Percentiles rank a stretch among this genome's conserved stretches.
Conservation (phyloP, 1,139 yeast species). For the Scheffersomyces cryptocercus region DNA sequence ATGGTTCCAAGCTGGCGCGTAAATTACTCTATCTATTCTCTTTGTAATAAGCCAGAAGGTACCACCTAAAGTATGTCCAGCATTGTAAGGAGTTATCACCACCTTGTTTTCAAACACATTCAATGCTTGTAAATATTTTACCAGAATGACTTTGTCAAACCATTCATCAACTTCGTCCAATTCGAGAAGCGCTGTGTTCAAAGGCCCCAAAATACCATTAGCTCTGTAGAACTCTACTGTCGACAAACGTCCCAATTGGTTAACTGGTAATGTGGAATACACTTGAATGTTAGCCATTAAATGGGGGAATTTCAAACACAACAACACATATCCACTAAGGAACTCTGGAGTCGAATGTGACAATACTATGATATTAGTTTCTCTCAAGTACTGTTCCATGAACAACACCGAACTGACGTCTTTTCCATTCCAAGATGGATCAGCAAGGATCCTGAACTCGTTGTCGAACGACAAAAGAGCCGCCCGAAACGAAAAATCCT, state of each 20-base stretch:
- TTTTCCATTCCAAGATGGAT: conserved; percentile 72
- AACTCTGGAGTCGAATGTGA: conserved; percentile 87
- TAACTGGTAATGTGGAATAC: conserved; percentile 85
- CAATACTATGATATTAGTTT: conserved; percentile 66
- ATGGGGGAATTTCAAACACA: conserved; percentile 62
- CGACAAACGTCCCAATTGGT: conserved; percentile 81
- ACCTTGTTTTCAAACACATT: conserved; percentile 61
- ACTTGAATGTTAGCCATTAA: conserved; percentile 68
- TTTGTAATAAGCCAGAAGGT: conserved; percentile 78
- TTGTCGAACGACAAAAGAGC: conserved; percentile 46
- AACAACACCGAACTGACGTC: conserved; percentile 37
- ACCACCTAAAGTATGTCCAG: conserved; percentile 95
- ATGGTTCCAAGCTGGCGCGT: conserved; percentile 96
- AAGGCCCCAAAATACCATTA: conserved; percentile 74
- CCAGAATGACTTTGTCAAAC: conserved; percentile 65
- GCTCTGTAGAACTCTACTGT: conserved; percentile 80
- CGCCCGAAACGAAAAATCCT: conserved; percentile 39
- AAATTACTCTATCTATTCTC: conserved; percentile 74
- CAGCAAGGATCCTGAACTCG: conserved; percentile 58
- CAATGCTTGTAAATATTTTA: conserved; percentile 82
- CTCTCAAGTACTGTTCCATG: conserved; percentile 47
- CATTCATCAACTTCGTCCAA: conserved; percentile 76
- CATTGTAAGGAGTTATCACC: conserved; percentile 77
- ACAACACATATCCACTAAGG: conserved; percentile 74
- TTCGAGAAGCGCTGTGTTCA: conserved; percentile 60